A percentile compares a stretch with the other conserved stretches of the same genome.
These are phyloP conservation scores for Xerocomus amazonicus DNA, from an alignment of 1,284 basidiomycete species.

Conservation along the genomic window DNA sequence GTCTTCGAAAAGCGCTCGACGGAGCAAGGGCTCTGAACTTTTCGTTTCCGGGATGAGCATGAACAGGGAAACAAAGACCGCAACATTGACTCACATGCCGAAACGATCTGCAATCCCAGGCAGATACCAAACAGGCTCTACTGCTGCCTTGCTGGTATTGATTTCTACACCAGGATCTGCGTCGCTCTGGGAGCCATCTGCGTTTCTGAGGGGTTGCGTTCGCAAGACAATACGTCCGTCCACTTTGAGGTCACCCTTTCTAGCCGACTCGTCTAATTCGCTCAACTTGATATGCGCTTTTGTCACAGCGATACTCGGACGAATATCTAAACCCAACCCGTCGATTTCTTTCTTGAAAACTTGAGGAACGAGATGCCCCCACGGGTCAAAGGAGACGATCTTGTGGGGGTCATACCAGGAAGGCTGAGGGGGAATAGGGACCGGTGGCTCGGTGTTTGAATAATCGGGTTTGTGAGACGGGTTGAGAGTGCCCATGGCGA, in stretches of 20 bases:
- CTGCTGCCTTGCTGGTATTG: slow-evolving; percentile 81
- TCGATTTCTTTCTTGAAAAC: slow-evolving; percentile 71
- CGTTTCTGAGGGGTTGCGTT: slow-evolving; percentile 55
- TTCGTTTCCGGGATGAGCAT: slow-evolving; percentile 1
- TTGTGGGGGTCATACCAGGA: slow-evolving; percentile 79
- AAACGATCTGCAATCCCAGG: slow-evolving; percentile 91
- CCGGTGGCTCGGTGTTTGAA: slow-evolving; percentile 84
- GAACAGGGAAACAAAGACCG: neutral
- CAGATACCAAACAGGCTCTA: slow-evolving; percentile 93
- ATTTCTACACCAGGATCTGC: slow-evolving; percentile 85
- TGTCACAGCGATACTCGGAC: slow-evolving; percentile 91
- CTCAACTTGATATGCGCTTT: slow-evolving; percentile 86
- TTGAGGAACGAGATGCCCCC: slow-evolving; percentile 86
- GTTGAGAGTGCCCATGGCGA: slow-evolving; percentile 86
- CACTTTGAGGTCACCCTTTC: slow-evolving; percentile 69
- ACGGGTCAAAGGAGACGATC: slow-evolving; percentile 95
- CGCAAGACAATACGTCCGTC: slow-evolving; percentile 84
- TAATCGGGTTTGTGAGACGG: slow-evolving; percentile 88
- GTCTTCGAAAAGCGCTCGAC: slow-evolving; percentile 91
- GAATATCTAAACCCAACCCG: slow-evolving; percentile 65
- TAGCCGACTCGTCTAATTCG: slow-evolving; percentile 83
- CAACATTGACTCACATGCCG: slow-evolving; percentile 62
- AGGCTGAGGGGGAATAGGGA: slow-evolving; percentile 77
- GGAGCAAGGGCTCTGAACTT: slow-evolving; percentile 80
- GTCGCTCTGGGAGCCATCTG: slow-evolving; percentile 55